Evolutionary conservation across 495 filamentous ascomycete genomes (phyloP).

Genomic region (Hapsidospora chrysogenum): DNA sequence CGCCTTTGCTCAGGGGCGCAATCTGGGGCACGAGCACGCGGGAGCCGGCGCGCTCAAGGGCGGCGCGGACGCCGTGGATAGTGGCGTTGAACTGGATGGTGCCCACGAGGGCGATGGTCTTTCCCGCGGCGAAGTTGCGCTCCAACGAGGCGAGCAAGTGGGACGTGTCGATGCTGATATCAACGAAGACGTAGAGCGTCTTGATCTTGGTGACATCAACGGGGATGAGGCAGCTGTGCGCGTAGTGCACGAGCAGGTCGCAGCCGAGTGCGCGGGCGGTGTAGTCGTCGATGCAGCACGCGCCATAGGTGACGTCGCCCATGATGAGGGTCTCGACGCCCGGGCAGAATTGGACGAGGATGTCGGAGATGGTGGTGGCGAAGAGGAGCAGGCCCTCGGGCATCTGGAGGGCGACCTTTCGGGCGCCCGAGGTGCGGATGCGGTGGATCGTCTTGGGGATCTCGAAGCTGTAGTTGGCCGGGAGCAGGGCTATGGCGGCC

Average conservation of each 20-base stretch:
- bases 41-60: slow-evolving; percentile 69
- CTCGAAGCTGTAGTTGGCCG: slow-evolving; percentile 92
- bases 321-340: slow-evolving; percentile 88
- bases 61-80: slow-evolving; percentile 61
- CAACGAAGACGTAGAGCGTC: slow-evolving; percentile 94
- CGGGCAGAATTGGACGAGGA: slow-evolving; percentile 84
- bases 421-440: slow-evolving; percentile 61
- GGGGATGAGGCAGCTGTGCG: slow-evolving; percentile 89
- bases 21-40: slow-evolving; percentile 78
- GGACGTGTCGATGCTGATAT: slow-evolving; percentile 81
- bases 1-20: slow-evolving; percentile 77
- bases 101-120: slow-evolving; percentile 81
- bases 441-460: slow-evolving; percentile 96
- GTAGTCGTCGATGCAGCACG: slow-evolving; percentile 98
- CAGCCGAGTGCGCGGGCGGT: slow-evolving; percentile 88
- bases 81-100: slow-evolving; percentile 99
- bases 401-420: slow-evolving; percentile 81
- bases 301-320: slow-evolving; percentile 98
- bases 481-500: slow-evolving; percentile 72
- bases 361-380: slow-evolving; percentile 95
- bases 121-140: slow-evolving; percentile 69
- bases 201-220: slow-evolving; percentile 91
- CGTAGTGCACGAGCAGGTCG: slow-evolving; percentile 92
- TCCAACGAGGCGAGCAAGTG: slow-evolving; percentile 80
- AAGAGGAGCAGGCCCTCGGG: slow-evolving; percentile 92